These are phyloP conservation scores for Beauveria asiatica DNA, from an alignment of 2,329 filamentous ascomycete genomes.

Conservation along the genomic window DNA sequence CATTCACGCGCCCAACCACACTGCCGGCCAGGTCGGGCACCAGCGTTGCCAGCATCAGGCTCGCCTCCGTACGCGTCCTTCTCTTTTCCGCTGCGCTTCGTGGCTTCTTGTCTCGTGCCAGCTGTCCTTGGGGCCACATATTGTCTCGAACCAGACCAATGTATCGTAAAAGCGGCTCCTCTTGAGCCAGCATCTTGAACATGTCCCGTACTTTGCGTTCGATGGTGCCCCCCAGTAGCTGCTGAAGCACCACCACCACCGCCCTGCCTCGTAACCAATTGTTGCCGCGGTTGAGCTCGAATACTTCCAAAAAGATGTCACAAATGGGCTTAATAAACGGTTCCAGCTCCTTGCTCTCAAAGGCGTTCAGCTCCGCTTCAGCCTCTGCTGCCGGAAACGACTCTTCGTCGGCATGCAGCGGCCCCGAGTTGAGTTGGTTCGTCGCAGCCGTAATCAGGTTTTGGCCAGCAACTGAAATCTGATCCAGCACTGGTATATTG, in stretches of 20 bases:
- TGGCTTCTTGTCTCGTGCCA: conserved; percentile 39
- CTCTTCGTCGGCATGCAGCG: conserved; percentile 44
- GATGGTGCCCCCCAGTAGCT: conserved; percentile 89
- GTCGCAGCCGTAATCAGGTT: conserved; percentile 76
- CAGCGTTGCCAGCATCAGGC: conserved; percentile 78
- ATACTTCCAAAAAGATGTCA: conserved; percentile 92
- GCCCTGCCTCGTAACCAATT: conserved; percentile 95
- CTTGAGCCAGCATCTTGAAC: conserved; percentile 62
- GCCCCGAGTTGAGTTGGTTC: conserved; percentile 50
- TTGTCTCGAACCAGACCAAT: conserved; percentile 62
- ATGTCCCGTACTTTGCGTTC: conserved; percentile 90
- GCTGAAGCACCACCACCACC: conserved; percentile 92
- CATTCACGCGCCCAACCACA: conserved; percentile 88
- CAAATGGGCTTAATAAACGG: conserved; percentile 98
- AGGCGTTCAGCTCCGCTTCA: conserved; percentile 87
- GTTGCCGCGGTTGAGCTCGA: conserved; percentile 88
- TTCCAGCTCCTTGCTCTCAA: conserved; percentile 80
- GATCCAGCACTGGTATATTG: conserved; percentile 90
- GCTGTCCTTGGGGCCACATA: conserved; percentile 71
- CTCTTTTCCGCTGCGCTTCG: conserved; percentile 66
- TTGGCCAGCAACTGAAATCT: conserved; percentile 85
- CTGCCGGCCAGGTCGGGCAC: conserved; percentile 86
- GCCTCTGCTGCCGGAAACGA: conserved; percentile 59
- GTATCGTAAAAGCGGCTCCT: conserved; percentile 71
- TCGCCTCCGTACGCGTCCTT: conserved; percentile 77